phyloP scores from a whole-genome alignment of 1,139 yeast species.

The Suhomyces kunorum region DNA sequence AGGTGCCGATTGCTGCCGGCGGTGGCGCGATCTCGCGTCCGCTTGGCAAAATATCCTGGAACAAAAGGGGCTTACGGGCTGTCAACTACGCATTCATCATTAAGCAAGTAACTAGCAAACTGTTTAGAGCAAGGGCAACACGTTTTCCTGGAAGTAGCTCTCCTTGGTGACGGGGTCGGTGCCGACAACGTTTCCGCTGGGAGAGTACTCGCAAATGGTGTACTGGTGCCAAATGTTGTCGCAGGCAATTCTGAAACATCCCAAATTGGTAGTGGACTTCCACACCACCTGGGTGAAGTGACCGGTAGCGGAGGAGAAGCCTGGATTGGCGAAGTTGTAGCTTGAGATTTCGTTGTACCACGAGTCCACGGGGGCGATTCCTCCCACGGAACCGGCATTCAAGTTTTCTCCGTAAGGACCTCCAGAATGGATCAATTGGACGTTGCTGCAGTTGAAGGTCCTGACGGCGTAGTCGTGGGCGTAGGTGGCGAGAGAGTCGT shows the following conservation, averaged over 20 bases:
- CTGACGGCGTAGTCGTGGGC: conserved; percentile 49
- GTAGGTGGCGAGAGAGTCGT: conserved; percentile 45
- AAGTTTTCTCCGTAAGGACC: conserved; percentile 64
- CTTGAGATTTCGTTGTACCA: conserved; percentile 65
- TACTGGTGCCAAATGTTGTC: conserved; percentile 53
- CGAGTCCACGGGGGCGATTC: conserved; percentile 55
- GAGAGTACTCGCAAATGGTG: conserved; percentile 66
- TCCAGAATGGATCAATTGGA: conserved; percentile 50
- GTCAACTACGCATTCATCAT: background rate
- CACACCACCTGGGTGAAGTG: conserved; percentile 76
- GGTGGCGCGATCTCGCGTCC: no score
- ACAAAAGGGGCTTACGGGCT: background rate
- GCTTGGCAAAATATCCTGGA: background rate
- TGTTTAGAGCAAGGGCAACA: conserved; percentile 30
- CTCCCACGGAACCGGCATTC: conserved; percentile 53
- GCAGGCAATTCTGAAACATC: conserved; percentile 63
- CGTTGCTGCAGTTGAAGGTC: conserved; percentile 53
- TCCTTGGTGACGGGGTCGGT: conserved; percentile 32
- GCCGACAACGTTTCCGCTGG: conserved; percentile 60
- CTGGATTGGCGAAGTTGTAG: conserved; percentile 51
- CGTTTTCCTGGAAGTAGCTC: conserved; percentile 53
- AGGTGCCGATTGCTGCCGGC: background rate
- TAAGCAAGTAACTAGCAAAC: background rate
- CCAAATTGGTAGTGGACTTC: conserved; percentile 55
- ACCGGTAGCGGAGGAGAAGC: conserved; percentile 48